These are phyloP conservation scores for Chloranthus sessilifolius DNA, from an alignment of 164 flowering plant genomes.

Conservation along the genomic window DNA sequence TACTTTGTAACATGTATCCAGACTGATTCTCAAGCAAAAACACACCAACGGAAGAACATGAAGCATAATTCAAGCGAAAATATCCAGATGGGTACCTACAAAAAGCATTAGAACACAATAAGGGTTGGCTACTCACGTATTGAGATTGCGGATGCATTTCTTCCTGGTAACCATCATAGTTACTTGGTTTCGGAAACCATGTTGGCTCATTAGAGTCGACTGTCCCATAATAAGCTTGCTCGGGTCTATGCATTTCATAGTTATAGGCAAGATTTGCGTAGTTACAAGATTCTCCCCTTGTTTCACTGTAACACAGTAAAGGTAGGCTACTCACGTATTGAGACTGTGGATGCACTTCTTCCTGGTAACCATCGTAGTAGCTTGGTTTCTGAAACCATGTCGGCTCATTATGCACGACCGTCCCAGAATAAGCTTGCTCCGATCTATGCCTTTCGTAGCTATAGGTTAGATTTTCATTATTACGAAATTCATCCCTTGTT, in stretches of 20 bases:
- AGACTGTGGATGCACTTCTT: not conserved
- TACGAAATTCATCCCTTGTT: no score
- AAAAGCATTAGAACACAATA: not conserved
- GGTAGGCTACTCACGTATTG: conserved; percentile 3
- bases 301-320: not conserved
- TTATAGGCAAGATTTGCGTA: not conserved
- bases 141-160: not conserved
- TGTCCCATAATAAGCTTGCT: not conserved
- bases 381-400: not conserved
- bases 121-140: conserved; percentile 1
- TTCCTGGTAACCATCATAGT: conserved; percentile 1
- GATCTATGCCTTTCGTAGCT: no score
- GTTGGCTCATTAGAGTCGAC: not conserved
- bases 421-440: not conserved
- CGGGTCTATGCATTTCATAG: conserved; percentile 3
- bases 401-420: not conserved
- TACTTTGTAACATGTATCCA: not conserved
- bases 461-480: no score
- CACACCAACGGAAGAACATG: no score
- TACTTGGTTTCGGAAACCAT: conserved; percentile 3
- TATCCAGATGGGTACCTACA: not conserved
- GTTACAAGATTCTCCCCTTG: not conserved
- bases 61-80: not conserved
- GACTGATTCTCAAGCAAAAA: no score
- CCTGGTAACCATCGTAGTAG: conserved; percentile 1